Conservation (phyloP, 805 yeast species). For the Metschnikowia borealis region DNA sequence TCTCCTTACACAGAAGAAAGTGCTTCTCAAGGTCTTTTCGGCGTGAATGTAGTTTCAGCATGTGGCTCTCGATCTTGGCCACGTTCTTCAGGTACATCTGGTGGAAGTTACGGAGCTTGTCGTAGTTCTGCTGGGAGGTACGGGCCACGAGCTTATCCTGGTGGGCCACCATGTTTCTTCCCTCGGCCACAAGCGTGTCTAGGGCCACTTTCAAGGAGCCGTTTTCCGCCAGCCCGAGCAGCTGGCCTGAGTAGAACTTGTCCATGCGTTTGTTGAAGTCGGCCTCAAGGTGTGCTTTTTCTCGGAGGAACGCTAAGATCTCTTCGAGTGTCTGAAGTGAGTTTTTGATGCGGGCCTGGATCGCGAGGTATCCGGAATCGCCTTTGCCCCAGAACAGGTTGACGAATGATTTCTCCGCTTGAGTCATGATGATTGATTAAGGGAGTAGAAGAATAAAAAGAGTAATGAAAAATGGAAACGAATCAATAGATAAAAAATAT, state of each 20-base stretch:
- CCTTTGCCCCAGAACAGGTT: constrained; percentile 63
- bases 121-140: constrained; percentile 43
- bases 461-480: background rate
- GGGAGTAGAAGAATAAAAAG: background rate
- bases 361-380: constrained; percentile 53
- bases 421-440: constrained; percentile 5
- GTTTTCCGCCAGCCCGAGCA: constrained; percentile 53
- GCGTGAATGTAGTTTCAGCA: constrained; percentile 51
- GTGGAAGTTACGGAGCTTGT: constrained; percentile 51
- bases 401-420: constrained; percentile 30
- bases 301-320: constrained; percentile 32
- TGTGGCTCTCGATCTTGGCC: constrained; percentile 53
- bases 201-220: constrained; percentile 59
- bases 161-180: constrained; percentile 52
- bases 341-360: constrained; percentile 55
- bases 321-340: constrained; percentile 51
- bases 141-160: constrained; percentile 52
- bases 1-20: constrained; percentile 37
- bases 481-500: too few relatives aligned
- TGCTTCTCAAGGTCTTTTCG: constrained; percentile 36
- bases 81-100: constrained; percentile 49
- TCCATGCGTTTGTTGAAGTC: constrained; percentile 61
- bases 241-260: constrained; percentile 43
- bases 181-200: constrained; percentile 55
- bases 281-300: constrained; percentile 59